Evolutionary conservation across 164 flowering plant genomes (phyloP).

Genomic region (Umbilicus rupestris): DNA sequence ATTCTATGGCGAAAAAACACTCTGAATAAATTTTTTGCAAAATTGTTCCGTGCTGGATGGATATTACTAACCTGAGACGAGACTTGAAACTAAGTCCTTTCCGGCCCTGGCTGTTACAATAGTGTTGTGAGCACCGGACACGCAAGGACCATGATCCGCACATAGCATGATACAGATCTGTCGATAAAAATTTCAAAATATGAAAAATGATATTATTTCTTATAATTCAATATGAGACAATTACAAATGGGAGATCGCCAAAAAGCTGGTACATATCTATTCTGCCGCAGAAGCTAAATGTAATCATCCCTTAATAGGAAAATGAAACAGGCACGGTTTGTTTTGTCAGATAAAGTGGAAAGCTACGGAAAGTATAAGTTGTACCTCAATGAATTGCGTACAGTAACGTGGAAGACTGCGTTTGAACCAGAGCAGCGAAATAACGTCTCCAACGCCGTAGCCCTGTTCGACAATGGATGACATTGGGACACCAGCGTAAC

Average conservation of each 20-base stretch:
- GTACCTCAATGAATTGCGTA: conserved; percentile 78
- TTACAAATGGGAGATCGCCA: no score
- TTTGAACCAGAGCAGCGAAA: conserved; percentile 92
- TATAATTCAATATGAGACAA: no score
- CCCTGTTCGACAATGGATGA: conserved; percentile 86
- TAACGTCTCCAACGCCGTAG: conserved; percentile 87
- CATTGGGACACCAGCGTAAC: conserved; percentile 95
- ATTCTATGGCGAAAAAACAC: no score
- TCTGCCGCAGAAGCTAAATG: no score
- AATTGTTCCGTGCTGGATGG: not conserved
- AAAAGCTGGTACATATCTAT: no score
- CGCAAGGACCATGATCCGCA: conserved; percentile 99
- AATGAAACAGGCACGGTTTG: no score
- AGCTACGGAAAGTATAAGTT: not conserved
- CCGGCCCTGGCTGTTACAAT: conserved; percentile 98
- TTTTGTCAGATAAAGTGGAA: not conserved
- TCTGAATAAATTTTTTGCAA: not conserved
- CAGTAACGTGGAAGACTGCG: conserved; percentile 95
- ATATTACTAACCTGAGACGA: conserved; percentile 65
- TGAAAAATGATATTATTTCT: not conserved
- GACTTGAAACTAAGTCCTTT: conserved; percentile 92
- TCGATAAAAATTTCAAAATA: not conserved
- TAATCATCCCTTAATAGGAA: no score
- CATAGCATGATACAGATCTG: conserved; percentile 98
- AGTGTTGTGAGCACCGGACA: conserved; percentile 99